phyloP scores from a whole-genome alignment of 1,284 basidiomycete species.

The Exsudoporus floridanus region DNA sequence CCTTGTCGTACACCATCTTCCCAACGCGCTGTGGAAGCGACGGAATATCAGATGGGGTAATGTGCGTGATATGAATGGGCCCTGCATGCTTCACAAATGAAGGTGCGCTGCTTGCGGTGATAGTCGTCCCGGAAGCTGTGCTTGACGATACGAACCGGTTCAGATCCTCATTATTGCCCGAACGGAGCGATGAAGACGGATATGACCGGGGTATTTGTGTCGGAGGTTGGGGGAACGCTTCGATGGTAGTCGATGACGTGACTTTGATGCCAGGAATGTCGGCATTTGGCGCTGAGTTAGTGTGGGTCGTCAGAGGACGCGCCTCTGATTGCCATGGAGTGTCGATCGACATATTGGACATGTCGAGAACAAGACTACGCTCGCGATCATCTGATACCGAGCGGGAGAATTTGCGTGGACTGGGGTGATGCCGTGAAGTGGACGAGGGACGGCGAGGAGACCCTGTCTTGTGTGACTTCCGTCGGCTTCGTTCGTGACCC shows the following conservation, averaged over 20 bases:
- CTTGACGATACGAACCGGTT: constrained; percentile 85
- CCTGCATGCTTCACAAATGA: constrained; percentile 86
- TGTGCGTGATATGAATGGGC: constrained; percentile 70
- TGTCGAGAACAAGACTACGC: constrained; percentile 27
- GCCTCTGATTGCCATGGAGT: constrained; percentile 31
- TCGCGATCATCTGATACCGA: constrained; percentile 28
- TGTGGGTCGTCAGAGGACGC: constrained; percentile 8
- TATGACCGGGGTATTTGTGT: constrained; percentile 39
- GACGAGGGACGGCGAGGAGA: constrained; percentile 31
- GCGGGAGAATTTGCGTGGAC: constrained; percentile 29
- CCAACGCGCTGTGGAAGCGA: constrained; percentile 75
- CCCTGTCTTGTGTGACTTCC: constrained; percentile 23
- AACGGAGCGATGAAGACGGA: constrained; percentile 51
- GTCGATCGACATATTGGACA: constrained; percentile 40
- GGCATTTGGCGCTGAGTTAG: constrained; percentile 26
- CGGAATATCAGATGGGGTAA: constrained; percentile 78
- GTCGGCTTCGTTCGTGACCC: constrained; percentile 24
- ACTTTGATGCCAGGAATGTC: constrained; percentile 28
- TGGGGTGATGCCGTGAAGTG: constrained; percentile 23
- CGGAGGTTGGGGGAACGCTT: constrained; percentile 12
- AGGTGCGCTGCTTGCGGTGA: constrained; percentile 66
- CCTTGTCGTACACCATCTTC: constrained; percentile 82
- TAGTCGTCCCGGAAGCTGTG: constrained; percentile 72
- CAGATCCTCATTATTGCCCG: constrained; percentile 64
- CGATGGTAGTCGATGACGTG: constrained; percentile 28